These are phyloP conservation scores for Rusavskia elegans DNA, from an alignment of 495 filamentous ascomycete genomes.

Conservation along the genomic window DNA sequence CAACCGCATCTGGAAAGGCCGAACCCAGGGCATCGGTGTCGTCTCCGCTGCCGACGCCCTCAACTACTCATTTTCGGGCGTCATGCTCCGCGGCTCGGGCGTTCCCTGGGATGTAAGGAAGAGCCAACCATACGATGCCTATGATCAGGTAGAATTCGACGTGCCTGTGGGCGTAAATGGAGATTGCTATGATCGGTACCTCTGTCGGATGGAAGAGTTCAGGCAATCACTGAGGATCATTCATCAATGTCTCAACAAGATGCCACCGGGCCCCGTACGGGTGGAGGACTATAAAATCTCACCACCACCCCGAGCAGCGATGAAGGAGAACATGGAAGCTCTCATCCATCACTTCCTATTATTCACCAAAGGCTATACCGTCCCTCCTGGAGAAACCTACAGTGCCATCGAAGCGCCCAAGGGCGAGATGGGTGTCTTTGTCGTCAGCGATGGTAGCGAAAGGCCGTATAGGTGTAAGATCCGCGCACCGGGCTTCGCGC, in stretches of 20 bases:
- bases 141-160: conserved; percentile 94
- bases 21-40: conserved; percentile 82
- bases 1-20: conserved; percentile 96
- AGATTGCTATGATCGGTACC: conserved; percentile 97
- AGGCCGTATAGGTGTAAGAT: conserved; percentile 97
- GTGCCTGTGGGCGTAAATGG: conserved; percentile 93
- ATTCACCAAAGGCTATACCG: conserved; percentile 94
- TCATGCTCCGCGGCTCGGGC: conserved; percentile 94
- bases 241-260: conserved; percentile 97
- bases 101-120: conserved; percentile 98
- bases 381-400: conserved; percentile 98
- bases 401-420: conserved; percentile 95
- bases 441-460: conserved; percentile 95
- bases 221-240: conserved; percentile 94
- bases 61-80: conserved; percentile 89
- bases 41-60: conserved; percentile 83
- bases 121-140: conserved; percentile 90
- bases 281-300: conserved; percentile 98
- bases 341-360: conserved; percentile 98
- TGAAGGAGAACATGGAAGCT: conserved; percentile 99
- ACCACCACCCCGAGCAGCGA: conserved; percentile 89
- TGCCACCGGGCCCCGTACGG: conserved; percentile 83
- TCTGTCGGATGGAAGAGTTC: conserved; percentile 99
- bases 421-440: conserved; percentile 96
- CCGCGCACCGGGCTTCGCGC: conserved; percentile 89